Evolutionary conservation across 495 filamentous ascomycete species (phyloP), one percentile per base, ranked within the genome.

Genomic region (Tuber calosporum): DNA sequence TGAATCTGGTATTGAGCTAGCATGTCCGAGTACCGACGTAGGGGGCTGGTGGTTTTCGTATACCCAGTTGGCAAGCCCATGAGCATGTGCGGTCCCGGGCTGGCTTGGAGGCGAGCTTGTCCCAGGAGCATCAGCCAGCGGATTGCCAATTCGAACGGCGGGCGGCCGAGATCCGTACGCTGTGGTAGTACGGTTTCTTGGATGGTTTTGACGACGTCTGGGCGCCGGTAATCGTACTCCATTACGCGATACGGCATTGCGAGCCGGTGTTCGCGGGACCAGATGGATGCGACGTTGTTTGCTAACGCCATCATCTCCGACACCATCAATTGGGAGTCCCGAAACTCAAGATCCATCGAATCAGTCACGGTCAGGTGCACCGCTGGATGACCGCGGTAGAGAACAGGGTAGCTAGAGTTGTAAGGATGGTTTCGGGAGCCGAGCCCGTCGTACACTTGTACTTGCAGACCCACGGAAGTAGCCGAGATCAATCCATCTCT

Each of bases 1-100:
- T 96, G 90, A 75, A 99, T 93, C 79, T 98, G 94, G 87, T 93
- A 97, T 82, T 97, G 93, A 0, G 87, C 85, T n/a, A 97, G 83
- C 75, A 98, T 82, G 82, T 99, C 95, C 22, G 84, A 83, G 83
- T 90, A 97, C 40, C 95, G 87, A 26, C 95, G 91, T 11, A 99
- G 85, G 3, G 95, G 95, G 75, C 90, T 93, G 2, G 95, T 98
- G 53, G 88, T 88, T 79, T 92, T 95, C 74, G 89, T 84, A 80
- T 97, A 97, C 48, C 88, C 84, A 67, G 89, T 83, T 2, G 78
- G 73, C 6, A 91, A 75, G 19, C 92, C 93, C 30, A 97, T 83
- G 13, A 85, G 81, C 41, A 84, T 83, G 78, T 92, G 87, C 26
- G 84, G 86, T 62, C 87, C 82, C 0, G 89, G 87, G 45, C 43